phyloP scores from a whole-genome alignment of 2,329 filamentous ascomycete species.

The Zymoseptoria passerinii region DNA sequence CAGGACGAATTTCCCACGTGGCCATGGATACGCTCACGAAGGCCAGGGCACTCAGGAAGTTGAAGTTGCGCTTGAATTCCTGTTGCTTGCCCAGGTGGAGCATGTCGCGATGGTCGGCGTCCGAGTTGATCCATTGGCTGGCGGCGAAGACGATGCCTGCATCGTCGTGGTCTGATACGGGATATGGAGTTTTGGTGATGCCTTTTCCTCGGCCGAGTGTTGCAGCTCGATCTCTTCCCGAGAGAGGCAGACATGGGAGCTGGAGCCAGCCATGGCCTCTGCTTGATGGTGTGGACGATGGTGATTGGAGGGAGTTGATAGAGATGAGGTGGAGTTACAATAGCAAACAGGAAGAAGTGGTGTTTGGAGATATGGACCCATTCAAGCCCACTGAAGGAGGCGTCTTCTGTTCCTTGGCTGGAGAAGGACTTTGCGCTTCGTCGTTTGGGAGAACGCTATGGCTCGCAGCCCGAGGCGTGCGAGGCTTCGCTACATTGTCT shows the following conservation, averaged over 20 bases:
- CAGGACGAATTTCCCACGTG: slow-evolving; percentile 25
- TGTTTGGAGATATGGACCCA: neutral
- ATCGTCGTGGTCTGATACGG: slow-evolving; percentile 4
- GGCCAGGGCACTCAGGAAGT: slow-evolving; percentile 22
- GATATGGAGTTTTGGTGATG: neutral
- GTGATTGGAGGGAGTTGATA: neutral
- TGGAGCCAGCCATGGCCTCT: neutral
- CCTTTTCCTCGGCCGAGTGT: neutral
- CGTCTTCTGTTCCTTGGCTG: no score
- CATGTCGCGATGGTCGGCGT: slow-evolving; percentile 20
- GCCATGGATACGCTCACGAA: slow-evolving; percentile 29
- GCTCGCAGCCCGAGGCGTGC: no score
- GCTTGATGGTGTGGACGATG: neutral
- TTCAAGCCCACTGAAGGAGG: neutral
- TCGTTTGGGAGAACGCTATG: no score
- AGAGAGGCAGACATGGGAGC: neutral
- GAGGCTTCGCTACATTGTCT: no score
- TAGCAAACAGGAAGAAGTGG: neutral
- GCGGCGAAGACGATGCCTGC: slow-evolving; percentile 1
- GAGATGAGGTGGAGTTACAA: neutral
- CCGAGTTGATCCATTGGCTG: slow-evolving; percentile 8
- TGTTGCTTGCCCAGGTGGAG: slow-evolving; percentile 24
- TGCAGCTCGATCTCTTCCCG: slow-evolving; percentile 6
- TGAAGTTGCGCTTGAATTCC: slow-evolving; percentile 25
- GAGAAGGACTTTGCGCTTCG: no score